These are phyloP conservation scores for Stemphylium beticola DNA, from an alignment of 2,329 filamentous ascomycete genomes.

Conservation along the genomic window DNA sequence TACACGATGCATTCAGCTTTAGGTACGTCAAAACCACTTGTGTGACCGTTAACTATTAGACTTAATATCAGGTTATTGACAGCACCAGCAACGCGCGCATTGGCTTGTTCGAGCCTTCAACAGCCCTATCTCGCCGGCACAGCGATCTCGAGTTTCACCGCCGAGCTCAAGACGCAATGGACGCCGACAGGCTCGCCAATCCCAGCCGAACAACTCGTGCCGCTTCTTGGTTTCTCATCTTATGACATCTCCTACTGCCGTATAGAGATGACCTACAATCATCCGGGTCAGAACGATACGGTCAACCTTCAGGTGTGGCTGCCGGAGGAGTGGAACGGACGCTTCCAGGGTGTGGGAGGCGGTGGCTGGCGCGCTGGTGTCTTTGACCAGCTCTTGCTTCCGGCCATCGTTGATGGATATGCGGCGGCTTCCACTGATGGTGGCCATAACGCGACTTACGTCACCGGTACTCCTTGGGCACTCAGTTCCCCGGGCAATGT, in stretches of 20 bases:
- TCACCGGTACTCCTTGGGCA: constrained; percentile 17
- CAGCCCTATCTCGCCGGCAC: neutral
- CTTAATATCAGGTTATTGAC: no score
- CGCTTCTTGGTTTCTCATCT: neutral
- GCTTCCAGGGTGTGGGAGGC: constrained; percentile 25
- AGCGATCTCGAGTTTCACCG: neutral
- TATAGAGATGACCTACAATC: constrained; percentile 36
- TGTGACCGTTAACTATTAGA: neutral
- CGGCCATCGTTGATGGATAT: constrained; percentile 30
- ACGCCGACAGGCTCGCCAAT: neutral
- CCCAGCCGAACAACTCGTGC: neutral
- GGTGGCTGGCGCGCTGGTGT: constrained; percentile 30
- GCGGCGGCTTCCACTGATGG: constrained; percentile 32
- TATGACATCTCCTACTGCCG: neutral
- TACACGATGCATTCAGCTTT: neutral
- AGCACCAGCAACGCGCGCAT: neutral
- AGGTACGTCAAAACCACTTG: neutral
- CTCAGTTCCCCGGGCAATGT: constrained; percentile 30
- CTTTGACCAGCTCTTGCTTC: constrained; percentile 5
- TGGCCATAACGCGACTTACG: constrained; percentile 9
- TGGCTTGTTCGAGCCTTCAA: neutral
- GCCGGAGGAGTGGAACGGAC: constrained; percentile 32
- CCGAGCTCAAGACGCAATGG: neutral
- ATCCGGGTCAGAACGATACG: constrained; percentile 44
- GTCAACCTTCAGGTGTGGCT: constrained; percentile 37